Evolutionary conservation across 805 yeast genomes (phyloP), one percentile per base, ranked within the genome.

Genomic region (Candida vartiovaarae): DNA sequence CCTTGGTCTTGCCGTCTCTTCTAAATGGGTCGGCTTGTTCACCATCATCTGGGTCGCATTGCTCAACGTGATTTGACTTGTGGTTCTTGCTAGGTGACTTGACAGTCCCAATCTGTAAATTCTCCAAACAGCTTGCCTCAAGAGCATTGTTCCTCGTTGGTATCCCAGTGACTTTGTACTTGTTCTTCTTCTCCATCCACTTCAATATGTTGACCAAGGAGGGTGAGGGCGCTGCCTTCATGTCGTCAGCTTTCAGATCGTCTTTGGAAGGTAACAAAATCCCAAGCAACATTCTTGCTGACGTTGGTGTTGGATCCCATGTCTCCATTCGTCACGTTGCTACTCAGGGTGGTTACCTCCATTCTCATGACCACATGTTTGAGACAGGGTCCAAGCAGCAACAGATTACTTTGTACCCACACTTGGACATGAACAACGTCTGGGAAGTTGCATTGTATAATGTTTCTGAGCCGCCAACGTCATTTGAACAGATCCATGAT

Each of bases 11-110:
- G 84, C 93, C 4, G 65, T 80, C 23, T 75, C 84, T 25, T 78
- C 90, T 30, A 85, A 85, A 63, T 84, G 93, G 93, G 93, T 84
- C 38, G 95, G 95, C 49, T 65, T 84, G 34, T 84, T 84, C 66
- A 85, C 95, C 20, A 60, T 85, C 45, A 83, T 83, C 4, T 85
- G 91, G 91, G 74, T 80, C 47, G 95, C 93, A 41, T 41, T 72
- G 3, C 61, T 74, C 45, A 82, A 84, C 56, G 60, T 74, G 15
- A n/a, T 67, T 74, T 60, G 83, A 80, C 55, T 55, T 85, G 50
- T 83, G 90, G 90, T 74, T 83, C 51, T 60, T 78, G 46, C 60
- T 83, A 54, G 93, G 93, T 59, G 93, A 85, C 66, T 68, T 85
- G 56, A 58, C 72, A 4, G 71, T 78, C 20, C 55, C 78, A 11